Percentiles rank a stretch among this genome's conserved stretches.
Conservation (phyloP, 2,329 filamentous ascomycete genomes). For the Macrophomina phaseolina region DNA sequence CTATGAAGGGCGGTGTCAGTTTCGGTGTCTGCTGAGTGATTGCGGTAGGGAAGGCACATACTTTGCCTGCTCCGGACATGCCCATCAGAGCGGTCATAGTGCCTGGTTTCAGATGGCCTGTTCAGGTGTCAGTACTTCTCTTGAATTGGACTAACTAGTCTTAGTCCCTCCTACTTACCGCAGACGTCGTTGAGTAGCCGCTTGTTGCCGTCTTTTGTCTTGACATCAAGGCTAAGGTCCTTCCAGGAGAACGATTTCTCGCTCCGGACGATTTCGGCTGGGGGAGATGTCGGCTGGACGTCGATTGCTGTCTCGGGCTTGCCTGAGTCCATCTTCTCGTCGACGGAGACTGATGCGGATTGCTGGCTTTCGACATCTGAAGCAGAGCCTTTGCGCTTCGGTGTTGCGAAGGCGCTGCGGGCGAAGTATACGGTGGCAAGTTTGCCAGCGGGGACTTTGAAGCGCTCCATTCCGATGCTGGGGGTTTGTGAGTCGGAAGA, state of each 20-base stretch:
- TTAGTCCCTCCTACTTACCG: not conserved
- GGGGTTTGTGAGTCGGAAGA: not conserved
- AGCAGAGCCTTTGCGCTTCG: not conserved
- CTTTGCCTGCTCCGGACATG: constrained; percentile 55
- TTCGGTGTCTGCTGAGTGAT: not conserved
- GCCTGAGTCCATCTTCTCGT: not conserved
- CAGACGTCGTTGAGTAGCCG: not conserved
- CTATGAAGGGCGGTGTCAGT: constrained; percentile 43
- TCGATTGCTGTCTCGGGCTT: not conserved
- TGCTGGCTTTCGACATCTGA: not conserved
- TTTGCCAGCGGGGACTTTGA: not conserved
- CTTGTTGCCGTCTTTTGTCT: not conserved
- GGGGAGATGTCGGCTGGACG: not conserved
- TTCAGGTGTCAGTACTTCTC: not conserved
- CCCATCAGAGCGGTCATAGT: constrained; percentile 82
- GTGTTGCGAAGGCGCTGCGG: not conserved
- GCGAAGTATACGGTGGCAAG: constrained; percentile 1
- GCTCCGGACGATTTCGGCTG: not conserved
- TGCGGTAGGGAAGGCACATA: not conserved
- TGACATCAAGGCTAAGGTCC: not conserved
- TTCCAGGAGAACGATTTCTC: not conserved
- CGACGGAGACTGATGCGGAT: not conserved
- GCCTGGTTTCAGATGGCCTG: constrained; percentile 71
- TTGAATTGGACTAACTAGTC: not conserved
- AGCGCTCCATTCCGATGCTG: not conserved